Base-by-base conservation (phyloP, 768 basidiomycete genomes). In the Sutorius australiensis region DNA sequence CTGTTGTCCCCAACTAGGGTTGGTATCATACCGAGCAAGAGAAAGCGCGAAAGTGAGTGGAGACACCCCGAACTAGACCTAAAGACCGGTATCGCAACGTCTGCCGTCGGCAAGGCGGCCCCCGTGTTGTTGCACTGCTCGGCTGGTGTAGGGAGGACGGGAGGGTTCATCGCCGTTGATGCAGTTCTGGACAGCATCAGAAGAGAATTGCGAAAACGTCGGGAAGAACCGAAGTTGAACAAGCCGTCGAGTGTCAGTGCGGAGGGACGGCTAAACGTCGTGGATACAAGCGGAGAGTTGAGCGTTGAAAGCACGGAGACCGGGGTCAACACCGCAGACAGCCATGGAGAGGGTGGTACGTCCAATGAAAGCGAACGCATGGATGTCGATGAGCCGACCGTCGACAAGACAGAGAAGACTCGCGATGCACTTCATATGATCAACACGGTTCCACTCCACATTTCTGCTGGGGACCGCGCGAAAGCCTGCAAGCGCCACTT, bases 101-200 rank as follows among this genome's bases (percentile, higher is more conserved):
- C 79, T 55, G 79, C 80, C 6, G 58, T 78, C 46, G 78, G 77
- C 6, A 67, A 54, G 40, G 50, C 58, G 13, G 70, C 79, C 19
- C 89, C 90, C 1, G 80, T 93, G 28, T 66, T 95, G 43, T 68
- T 95, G 57, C 92, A 95, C 67, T 95, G 95, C 65, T 94, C 92
- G 30, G 95, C 95, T 0, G 95, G 95, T 17, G 93, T 97, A 6
- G 95, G 95, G 0, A 80, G 95, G 38, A 98, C 95, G 0, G 95
- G 95, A 19, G 90, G 89, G 24, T 98, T 92, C 68, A 93, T 98
- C 63, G 84, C 90, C 8, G 82, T 95, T 1, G 91, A 93, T 66
- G 86, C 91, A 8, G 76, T 92, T n/a, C 73, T 95, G 49, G 89
- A 92, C 64, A 86, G 81, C 5, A 72, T 93, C 4, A 73, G 80